Evolutionary conservation across 148 eudicot genomes (phyloP).

Genomic region (Vaccinium myrtillus): DNA sequence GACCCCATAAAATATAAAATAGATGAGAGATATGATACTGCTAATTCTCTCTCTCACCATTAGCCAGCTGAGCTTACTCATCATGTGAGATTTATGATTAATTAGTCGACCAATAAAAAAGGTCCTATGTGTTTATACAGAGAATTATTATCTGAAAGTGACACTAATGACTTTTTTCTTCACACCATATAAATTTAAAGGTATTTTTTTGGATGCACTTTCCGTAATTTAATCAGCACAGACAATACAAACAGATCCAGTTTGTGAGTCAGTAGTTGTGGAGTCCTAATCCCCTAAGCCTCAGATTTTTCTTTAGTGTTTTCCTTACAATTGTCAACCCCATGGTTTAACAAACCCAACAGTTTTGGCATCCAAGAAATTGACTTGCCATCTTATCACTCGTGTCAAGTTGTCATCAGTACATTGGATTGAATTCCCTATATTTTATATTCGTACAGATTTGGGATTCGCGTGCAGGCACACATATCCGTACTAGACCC

Average conservation of each 20-base stretch:
- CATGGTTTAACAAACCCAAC: constrained; percentile 4
- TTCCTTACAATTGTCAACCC: background rate
- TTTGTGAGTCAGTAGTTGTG: background rate
- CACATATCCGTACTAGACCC: no score
- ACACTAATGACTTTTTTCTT: background rate
- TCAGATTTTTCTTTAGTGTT: background rate
- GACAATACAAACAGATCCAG: background rate
- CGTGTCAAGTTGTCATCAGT: background rate
- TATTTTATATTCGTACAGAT: no score
- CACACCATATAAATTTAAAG: background rate
- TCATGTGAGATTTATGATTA: background rate
- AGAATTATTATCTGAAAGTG: background rate
- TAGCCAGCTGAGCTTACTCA: background rate
- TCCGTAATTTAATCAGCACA: background rate
- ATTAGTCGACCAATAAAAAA: background rate
- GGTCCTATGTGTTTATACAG: background rate
- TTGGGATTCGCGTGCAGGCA: no score
- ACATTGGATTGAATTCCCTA: no score
- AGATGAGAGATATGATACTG: background rate
- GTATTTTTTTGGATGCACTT: background rate
- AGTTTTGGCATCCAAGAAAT: constrained; percentile 8
- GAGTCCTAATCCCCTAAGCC: constrained; percentile 1
- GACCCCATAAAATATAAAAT: background rate
- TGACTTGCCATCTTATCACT: constrained; percentile 10
- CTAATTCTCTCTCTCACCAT: background rate